Conservation (phyloP, 2,329 filamentous ascomycete genomes). For the Xylaria sp. region DNA sequence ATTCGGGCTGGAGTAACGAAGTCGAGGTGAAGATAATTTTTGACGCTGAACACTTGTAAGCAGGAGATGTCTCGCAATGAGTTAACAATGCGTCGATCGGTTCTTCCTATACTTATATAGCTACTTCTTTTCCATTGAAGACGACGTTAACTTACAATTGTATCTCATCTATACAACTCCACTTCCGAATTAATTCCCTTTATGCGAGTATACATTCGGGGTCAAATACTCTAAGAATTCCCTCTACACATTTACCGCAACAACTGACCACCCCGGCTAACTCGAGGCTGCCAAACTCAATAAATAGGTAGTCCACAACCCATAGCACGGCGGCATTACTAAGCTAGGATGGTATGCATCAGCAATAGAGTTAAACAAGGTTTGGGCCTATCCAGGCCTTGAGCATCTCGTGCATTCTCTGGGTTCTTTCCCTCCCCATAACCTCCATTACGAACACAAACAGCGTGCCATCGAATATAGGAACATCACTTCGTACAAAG, state of each 20-base stretch:
- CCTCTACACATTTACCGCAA: neutral
- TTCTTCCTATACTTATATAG: neutral
- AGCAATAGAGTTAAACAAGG: neutral
- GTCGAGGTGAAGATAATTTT: constrained; percentile 74
- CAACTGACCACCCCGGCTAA: neutral
- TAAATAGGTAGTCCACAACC: neutral
- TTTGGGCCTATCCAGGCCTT: neutral
- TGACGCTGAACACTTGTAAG: constrained; percentile 51
- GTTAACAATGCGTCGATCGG: neutral
- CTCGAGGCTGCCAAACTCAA: neutral
- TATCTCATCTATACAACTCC: neutral
- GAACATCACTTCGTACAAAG: neutral
- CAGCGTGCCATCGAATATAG: neutral
- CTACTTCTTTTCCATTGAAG: neutral
- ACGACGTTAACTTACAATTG: neutral
- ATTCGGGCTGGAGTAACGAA: constrained; percentile 83
- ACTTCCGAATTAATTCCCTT: no score
- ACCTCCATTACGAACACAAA: neutral
- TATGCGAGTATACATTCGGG: neutral
- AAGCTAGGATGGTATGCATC: neutral
- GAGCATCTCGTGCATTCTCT: neutral
- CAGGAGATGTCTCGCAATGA: neutral
- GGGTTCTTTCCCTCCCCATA: neutral
- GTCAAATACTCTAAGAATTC: neutral
- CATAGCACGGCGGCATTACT: neutral